Evolutionary conservation across 1,139 yeast genomes (phyloP).

Genomic region (Blastobotrys indianensis): DNA sequence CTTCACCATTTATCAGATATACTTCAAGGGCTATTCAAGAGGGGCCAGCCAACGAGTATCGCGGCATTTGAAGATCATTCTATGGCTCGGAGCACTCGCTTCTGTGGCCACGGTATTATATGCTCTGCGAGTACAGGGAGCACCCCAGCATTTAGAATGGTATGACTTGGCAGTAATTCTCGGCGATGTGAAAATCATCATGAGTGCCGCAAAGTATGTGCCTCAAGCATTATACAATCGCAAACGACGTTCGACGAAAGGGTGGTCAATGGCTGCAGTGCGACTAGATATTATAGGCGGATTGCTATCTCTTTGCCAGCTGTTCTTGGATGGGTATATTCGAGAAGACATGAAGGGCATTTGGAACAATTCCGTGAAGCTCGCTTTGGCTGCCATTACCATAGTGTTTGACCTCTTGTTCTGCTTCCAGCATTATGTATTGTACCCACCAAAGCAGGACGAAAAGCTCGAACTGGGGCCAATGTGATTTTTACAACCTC

Average conservation of each 20-base stretch:
- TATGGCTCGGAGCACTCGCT: slow-evolving; percentile 17
- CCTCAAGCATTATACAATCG: slow-evolving; percentile 56
- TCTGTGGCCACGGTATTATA: slow-evolving; percentile 21
- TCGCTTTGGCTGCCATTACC: slow-evolving; percentile 31
- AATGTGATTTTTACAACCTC: too few species aligned
- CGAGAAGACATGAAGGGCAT: slow-evolving; percentile 30
- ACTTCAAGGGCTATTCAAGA: slow-evolving; percentile 33
- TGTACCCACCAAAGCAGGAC: neutral
- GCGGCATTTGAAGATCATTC: slow-evolving; percentile 19
- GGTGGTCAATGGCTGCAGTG: slow-evolving; percentile 48
- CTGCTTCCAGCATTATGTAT: slow-evolving; percentile 28
- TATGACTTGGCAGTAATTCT: slow-evolving; percentile 39
- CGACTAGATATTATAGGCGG: slow-evolving; percentile 52
- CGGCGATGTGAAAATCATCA: slow-evolving; percentile 47
- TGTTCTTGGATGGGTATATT: slow-evolving; percentile 38
- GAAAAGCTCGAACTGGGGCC: too few species aligned
- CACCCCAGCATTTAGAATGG: slow-evolving; percentile 26
- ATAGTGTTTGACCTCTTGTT: slow-evolving; percentile 31
- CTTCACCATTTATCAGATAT: slow-evolving; percentile 36
- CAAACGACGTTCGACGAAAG: slow-evolving; percentile 49
- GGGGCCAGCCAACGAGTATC: slow-evolving; percentile 29
- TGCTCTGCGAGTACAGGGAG: slow-evolving; percentile 25
- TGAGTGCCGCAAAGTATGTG: slow-evolving; percentile 54
- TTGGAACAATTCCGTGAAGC: slow-evolving; percentile 33
- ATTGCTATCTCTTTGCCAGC: slow-evolving; percentile 44